These are phyloP conservation scores for Thuja plicata DNA, from an alignment of 83 land plant species.

Conservation along the genomic window DNA sequence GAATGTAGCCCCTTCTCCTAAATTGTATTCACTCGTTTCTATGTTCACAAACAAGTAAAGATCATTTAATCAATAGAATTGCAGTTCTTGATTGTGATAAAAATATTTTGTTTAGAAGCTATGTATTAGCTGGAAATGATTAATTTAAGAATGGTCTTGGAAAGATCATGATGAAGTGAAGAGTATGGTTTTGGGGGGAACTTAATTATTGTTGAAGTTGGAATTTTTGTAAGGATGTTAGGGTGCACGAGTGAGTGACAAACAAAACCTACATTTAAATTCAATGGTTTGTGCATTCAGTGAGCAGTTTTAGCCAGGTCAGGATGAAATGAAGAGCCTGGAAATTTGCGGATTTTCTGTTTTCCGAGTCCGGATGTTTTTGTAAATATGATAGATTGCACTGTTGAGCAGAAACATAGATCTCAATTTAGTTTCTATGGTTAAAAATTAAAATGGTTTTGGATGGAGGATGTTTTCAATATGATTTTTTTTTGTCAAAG, in stretches of 20 bases:
- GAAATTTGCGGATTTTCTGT: neutral
- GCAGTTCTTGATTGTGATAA: no score
- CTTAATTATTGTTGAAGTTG: neutral
- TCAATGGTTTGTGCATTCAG: neutral
- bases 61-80: no score
- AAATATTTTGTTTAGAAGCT: neutral
- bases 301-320: neutral
- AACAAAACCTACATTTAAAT: no score
- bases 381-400: neutral
- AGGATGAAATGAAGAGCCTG: neutral
- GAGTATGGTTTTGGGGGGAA: neutral
- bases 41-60: neutral
- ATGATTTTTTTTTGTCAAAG: neutral
- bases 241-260: neutral
- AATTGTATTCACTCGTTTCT: neutral
- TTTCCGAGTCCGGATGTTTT: neutral
- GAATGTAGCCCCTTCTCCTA: neutral
- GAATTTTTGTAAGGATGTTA: neutral
- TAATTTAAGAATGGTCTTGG: neutral
- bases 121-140: neutral
- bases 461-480: no score
- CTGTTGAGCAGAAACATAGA: neutral
- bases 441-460: no score
- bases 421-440: neutral
- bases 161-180: neutral